Percentiles rank a stretch among this genome's conserved stretches.
phyloP scores from a whole-genome alignment of 2,329 filamentous ascomycete species.

The Dichotomopilus funicola region DNA sequence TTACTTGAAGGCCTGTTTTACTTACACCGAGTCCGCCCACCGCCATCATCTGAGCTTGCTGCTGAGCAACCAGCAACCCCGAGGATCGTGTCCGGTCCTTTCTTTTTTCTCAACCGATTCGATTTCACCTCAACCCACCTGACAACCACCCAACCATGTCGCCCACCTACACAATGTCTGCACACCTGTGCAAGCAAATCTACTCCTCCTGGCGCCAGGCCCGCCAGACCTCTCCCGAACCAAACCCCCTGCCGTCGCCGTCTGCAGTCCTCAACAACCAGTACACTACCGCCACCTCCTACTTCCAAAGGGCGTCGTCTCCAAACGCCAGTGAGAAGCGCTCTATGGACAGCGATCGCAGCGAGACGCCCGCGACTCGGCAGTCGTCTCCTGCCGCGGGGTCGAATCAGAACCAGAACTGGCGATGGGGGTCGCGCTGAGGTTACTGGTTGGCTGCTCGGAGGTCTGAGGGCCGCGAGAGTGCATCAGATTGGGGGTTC shows the following conservation, averaged over 20 bases:
- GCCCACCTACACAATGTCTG: conserved; percentile 55
- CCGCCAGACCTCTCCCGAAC: conserved; percentile 35
- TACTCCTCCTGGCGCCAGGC: conserved; percentile 52
- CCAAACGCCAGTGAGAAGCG: conserved; percentile 33
- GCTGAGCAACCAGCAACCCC: neutral
- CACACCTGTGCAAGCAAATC: conserved; percentile 55
- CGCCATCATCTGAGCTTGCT: neutral
- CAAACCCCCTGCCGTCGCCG: conserved; percentile 26
- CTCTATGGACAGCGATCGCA: conserved; percentile 42
- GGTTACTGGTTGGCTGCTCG: neutral
- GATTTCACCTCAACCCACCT: neutral
- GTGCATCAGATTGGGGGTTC: too few species aligned
- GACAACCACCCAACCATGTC: conserved; percentile 37
- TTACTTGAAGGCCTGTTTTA: neutral
- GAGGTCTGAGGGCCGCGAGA: neutral
- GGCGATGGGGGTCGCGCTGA: conserved; percentile 16
- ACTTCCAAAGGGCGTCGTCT: conserved; percentile 32
- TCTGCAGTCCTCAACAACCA: conserved; percentile 3
- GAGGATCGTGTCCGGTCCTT: too few species aligned
- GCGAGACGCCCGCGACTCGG: conserved; percentile 1
- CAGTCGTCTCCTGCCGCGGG: conserved; percentile 3
- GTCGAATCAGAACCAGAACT: conserved; percentile 6
- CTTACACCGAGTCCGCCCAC: conserved; percentile 6
- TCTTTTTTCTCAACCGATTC: neutral
- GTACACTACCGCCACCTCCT: conserved; percentile 23